Conservation (phyloP, 495 filamentous ascomycete genomes). For the Aspergillus coremiiformis region DNA sequence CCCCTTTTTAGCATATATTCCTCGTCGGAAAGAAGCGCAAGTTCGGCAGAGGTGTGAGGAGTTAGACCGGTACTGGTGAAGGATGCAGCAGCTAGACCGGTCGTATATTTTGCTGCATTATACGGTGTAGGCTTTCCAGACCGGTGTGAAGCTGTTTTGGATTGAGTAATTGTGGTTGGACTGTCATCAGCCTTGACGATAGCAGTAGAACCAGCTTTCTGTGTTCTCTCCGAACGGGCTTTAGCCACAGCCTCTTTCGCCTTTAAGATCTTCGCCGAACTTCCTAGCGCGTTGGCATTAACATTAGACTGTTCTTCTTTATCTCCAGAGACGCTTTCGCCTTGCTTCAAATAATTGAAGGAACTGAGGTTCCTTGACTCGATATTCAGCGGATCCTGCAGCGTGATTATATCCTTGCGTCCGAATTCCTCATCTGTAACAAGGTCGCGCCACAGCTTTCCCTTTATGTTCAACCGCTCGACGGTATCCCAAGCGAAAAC, state of each 20-base stretch:
- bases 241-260: slow-evolving; percentile 86
- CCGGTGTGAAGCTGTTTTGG: slow-evolving; percentile 16
- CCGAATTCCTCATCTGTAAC: slow-evolving; percentile 82
- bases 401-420: slow-evolving; percentile 87
- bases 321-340: slow-evolving; percentile 55
- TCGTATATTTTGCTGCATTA: slow-evolving; percentile 86
- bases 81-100: slow-evolving; percentile 83
- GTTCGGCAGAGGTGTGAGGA: slow-evolving; percentile 77
- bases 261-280: slow-evolving; percentile 79
- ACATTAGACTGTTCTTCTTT: slow-evolving; percentile 52
- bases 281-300: slow-evolving; percentile 70
- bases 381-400: slow-evolving; percentile 94
- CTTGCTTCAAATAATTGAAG: slow-evolving; percentile 87
- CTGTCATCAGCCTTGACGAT: slow-evolving; percentile 27
- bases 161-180: slow-evolving; percentile 3
- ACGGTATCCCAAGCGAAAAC: slow-evolving; percentile 95
- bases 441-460: slow-evolving; percentile 92
- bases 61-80: slow-evolving; percentile 93
- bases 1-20: slow-evolving; percentile 91
- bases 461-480: slow-evolving; percentile 91
- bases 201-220: slow-evolving; percentile 23
- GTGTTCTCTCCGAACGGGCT: slow-evolving; percentile 56
- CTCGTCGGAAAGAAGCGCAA: slow-evolving; percentile 81
- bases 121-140: slow-evolving; percentile 50
- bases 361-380: slow-evolving; percentile 73